These are phyloP conservation scores for Beauveria australis DNA, from an alignment of 2,329 filamentous ascomycete species.

Conservation along the genomic window DNA sequence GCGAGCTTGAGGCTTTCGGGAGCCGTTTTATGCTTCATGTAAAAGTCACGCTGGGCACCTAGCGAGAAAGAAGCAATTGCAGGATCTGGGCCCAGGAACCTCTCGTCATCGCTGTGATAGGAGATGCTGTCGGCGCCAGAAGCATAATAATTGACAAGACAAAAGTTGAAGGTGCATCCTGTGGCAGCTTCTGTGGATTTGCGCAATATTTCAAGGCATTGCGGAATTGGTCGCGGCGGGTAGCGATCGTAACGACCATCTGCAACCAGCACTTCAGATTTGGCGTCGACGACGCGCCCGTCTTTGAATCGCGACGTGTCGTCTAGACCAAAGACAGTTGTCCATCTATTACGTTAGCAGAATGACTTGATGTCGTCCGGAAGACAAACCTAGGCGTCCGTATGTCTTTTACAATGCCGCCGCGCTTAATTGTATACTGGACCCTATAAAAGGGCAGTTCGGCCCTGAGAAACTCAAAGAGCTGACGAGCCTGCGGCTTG, in stretches of 20 bases:
- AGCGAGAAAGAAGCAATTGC: conserved; percentile 69
- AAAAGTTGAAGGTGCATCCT: conserved; percentile 66
- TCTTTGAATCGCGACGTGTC: conserved; percentile 55
- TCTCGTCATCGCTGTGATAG: conserved; percentile 74
- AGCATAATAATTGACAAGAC: conserved; percentile 78
- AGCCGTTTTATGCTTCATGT: conserved; percentile 68
- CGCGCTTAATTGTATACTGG: conserved; percentile 62
- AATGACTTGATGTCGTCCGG: not conserved
- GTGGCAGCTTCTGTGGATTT: conserved; percentile 57
- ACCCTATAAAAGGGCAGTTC: conserved; percentile 70
- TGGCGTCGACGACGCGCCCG: conserved; percentile 37
- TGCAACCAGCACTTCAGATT: conserved; percentile 27
- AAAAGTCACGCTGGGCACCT: conserved; percentile 64
- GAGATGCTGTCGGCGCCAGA: conserved; percentile 67
- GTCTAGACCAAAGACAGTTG: conserved; percentile 50
- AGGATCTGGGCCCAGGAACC: conserved; percentile 61
- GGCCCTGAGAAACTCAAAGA: conserved; percentile 65
- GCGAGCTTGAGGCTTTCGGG: conserved; percentile 37
- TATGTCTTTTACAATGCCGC: conserved; percentile 53
- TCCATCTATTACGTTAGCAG: conserved; percentile 28
- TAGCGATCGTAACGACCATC: conserved; percentile 48
- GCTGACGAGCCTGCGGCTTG: conserved; percentile 40
- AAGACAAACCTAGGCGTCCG: conserved; percentile 37
- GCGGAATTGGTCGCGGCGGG: conserved; percentile 60
- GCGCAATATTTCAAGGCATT: conserved; percentile 58